Evolutionary conservation across 2,329 filamentous ascomycete genomes (phyloP), one percentile per base, ranked within the genome.

Genomic region (Lojkania enalia): DNA sequence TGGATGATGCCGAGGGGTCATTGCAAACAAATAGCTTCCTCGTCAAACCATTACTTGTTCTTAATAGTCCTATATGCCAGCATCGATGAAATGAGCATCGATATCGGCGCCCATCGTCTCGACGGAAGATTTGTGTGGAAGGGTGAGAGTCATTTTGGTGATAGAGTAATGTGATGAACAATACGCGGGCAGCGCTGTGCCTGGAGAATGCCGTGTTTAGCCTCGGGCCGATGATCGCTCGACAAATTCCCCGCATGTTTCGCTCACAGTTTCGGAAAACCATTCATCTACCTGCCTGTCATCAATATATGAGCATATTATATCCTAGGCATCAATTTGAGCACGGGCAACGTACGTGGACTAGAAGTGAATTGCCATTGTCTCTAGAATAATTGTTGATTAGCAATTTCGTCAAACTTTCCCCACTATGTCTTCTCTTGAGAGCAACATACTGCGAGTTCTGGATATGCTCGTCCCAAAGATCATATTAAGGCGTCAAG

Each of bases 91-190:
- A 64, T 88, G 85, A 1, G 78, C 78, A 1, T 85, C 85, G 48
- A 88, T 87, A 42, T 88, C 85, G 5, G 82, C 85, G 0, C 84
- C 83, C 42, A 88, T 85, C 75, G 60, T 64, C 13, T 63, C 64
- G 38, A 67, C 63, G 38, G 56, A 65, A 36, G 66, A 48, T 18
- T 51, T 59, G 14, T 54, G 57, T 21, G 51, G 48, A 2, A 57
- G 42, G 23, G 54, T 49, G 29, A 52, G 55, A 35, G 64, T 52
- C 20, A 60, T 58, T 60, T 64, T 66, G 14, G 2, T 27, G 23
- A n/a, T 27, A 7, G 7, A 7, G n/a, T 27, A n/a, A 27, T n/a
- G 23, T 27, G 23, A n/a, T n/a, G 23, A n/a, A n/a, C 7, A 27
- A 27, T 7, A 7, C 23, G 23, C 23, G 23, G 23, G n/a, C 23